Conservation (phyloP, 768 basidiomycete species). For the Lactarius indigo region DNA sequence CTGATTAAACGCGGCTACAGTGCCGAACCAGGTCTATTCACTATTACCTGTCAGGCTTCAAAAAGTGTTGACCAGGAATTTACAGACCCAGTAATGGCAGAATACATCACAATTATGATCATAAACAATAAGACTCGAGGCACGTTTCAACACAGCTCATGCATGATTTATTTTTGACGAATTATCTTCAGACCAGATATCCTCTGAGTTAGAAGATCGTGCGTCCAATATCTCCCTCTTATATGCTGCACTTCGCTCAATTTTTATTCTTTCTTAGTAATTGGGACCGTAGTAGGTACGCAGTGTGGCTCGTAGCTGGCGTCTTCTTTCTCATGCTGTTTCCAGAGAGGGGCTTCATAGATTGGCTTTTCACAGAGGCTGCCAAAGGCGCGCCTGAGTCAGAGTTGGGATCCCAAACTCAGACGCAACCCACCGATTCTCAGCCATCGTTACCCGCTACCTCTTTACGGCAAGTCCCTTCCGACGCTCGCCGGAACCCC, state of each 20-base stretch:
- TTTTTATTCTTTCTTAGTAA: constrained; percentile 39
- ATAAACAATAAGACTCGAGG: constrained; percentile 86
- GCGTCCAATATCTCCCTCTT: constrained; percentile 22
- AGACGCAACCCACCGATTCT: constrained; percentile 34
- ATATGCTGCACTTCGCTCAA: background rate
- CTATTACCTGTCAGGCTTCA: constrained; percentile 8
- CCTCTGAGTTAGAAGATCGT: constrained; percentile 84
- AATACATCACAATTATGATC: constrained; percentile 93
- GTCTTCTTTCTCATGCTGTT: constrained; percentile 22
- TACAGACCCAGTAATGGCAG: constrained; percentile 85
- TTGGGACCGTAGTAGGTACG: constrained; percentile 81
- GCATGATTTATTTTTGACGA: constrained; percentile 13
- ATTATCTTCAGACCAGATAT: constrained; percentile 66
- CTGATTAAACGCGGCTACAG: constrained; percentile 72
- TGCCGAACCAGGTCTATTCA: constrained; percentile 64
- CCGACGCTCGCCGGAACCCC: constrained; percentile 44
- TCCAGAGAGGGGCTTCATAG: constrained; percentile 76
- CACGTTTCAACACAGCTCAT: constrained; percentile 34
- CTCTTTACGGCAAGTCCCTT: constrained; percentile 30
- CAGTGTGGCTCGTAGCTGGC: constrained; percentile 16
- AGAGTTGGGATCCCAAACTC: constrained; percentile 21
- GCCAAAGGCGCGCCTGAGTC: constrained; percentile 61
- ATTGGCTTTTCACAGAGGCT: constrained; percentile 84
- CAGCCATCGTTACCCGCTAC: constrained; percentile 27
- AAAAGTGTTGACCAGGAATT: constrained; percentile 1